Evolutionary conservation across 441 rosid genomes (phyloP).

Genomic region (Raphanus hybrid): DNA sequence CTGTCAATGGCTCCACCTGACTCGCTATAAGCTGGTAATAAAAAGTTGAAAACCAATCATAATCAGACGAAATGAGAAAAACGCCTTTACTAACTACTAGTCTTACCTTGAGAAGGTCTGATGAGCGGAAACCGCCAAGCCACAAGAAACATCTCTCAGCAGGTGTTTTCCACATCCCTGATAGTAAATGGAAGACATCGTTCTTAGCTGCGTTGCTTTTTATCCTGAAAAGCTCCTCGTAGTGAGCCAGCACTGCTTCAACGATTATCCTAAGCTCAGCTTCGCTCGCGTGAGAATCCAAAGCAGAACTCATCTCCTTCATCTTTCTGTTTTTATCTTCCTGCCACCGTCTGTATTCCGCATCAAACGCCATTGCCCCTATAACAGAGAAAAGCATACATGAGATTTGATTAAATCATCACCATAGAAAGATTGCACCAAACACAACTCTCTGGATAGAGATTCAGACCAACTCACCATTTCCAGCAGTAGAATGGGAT

Average conservation of each 20-base stretch:
- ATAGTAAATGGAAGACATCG: constrained; percentile 90
- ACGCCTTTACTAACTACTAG: neutral
- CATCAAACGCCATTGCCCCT: constrained; percentile 70
- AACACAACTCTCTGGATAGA: neutral
- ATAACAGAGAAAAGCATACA: neutral
- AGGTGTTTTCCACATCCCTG: constrained; percentile 99
- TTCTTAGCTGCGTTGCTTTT: constrained; percentile 91
- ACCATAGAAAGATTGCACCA: constrained; percentile 1
- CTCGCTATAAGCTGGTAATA: constrained; percentile 71
- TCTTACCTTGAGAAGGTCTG: constrained; percentile 84
- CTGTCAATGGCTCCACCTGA: constrained; percentile 92
- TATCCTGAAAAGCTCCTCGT: constrained; percentile 87
- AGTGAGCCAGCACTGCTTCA: constrained; percentile 81
- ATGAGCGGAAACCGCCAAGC: constrained; percentile 98
- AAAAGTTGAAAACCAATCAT: neutral
- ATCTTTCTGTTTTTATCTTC: constrained; percentile 85
- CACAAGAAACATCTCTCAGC: constrained; percentile 97
- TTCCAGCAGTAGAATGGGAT: constrained; percentile 85
- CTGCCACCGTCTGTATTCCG: constrained; percentile 86
- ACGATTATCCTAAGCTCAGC: constrained; percentile 84
- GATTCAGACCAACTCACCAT: constrained; percentile 57
- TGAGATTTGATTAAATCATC: neutral
- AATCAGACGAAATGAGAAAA: neutral
- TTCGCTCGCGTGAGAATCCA: constrained; percentile 91
- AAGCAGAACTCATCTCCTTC: constrained; percentile 86